Conservation (phyloP, 2,329 filamentous ascomycete species). For the Claviceps sp. region DNA sequence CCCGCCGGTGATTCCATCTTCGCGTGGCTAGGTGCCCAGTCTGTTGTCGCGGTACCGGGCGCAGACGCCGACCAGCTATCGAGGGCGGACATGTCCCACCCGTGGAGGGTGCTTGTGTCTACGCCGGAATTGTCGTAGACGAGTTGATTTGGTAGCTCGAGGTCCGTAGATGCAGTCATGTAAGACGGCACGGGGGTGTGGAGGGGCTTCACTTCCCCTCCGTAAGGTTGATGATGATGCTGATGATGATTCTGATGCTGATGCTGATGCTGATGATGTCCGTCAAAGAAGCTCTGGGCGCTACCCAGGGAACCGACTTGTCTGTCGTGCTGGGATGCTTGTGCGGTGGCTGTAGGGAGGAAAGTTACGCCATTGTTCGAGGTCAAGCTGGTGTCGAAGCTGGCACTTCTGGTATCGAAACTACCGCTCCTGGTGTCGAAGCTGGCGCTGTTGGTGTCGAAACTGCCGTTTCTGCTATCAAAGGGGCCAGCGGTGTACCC, state of each 20-base stretch:
- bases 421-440: constrained; percentile 4
- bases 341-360: constrained; percentile 15
- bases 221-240: no score
- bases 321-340: constrained; percentile 12
- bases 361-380: constrained; percentile 18
- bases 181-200: constrained; percentile 18
- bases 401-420: constrained; percentile 14
- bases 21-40: constrained; percentile 16
- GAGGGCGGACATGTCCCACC: constrained; percentile 25
- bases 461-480: constrained; percentile 18
- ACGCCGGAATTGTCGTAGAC: constrained; percentile 22
- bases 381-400: constrained; percentile 28
- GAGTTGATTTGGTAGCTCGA: constrained; percentile 20
- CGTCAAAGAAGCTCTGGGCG: constrained; percentile 20
- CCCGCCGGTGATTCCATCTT: constrained; percentile 17
- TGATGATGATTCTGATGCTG: no score
- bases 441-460: constrained; percentile 19
- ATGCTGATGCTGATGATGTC: constrained; percentile 17
- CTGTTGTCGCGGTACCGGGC: constrained; percentile 14
- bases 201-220: constrained; percentile 22
- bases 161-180: constrained; percentile 14
- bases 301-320: constrained; percentile 14
- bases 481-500: constrained; percentile 24
- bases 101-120: constrained; percentile 18
- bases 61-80: constrained; percentile 20